These are phyloP conservation scores for Colletotrichum musicola DNA, from an alignment of 2,329 filamentous ascomycete species.

Conservation along the genomic window DNA sequence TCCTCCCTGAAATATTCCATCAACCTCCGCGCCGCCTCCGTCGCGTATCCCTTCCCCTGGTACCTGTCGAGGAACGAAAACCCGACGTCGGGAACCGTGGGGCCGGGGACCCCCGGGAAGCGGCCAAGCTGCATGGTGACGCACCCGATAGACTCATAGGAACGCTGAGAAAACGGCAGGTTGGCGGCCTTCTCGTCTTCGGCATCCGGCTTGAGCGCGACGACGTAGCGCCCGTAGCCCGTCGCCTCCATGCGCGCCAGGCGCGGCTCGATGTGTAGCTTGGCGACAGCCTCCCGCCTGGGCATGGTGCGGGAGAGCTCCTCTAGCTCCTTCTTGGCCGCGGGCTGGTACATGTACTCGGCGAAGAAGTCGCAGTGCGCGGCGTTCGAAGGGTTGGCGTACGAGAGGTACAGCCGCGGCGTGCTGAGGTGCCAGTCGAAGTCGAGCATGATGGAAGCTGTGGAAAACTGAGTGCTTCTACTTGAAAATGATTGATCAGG, in stretches of 20 bases:
- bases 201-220: neutral
- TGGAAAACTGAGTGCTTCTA: neutral
- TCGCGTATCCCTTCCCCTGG: constrained; percentile 6
- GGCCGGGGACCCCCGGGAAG: constrained; percentile 2
- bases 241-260: constrained; percentile 2
- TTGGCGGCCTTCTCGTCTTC: neutral
- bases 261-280: constrained; percentile 11
- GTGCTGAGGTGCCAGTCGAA: constrained; percentile 11
- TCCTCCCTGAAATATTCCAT: constrained; percentile 8
- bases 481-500: too few species aligned
- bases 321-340: neutral
- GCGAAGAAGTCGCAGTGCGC: constrained; percentile 11
- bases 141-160: neutral
- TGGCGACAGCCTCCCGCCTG: constrained; percentile 1
- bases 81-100: constrained; percentile 7
- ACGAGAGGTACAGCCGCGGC: constrained; percentile 7
- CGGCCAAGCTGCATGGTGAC: constrained; percentile 8
- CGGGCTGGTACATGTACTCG: constrained; percentile 5
- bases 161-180: neutral
- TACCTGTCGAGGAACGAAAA: constrained; percentile 16
- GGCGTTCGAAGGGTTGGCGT: neutral
- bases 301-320: neutral
- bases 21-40: neutral
- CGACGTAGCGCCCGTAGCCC: constrained; percentile 9
- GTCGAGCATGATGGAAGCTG: constrained; percentile 2